Conservation (phyloP, 352 stramenopile species). For the Phytophthora cactorum region DNA sequence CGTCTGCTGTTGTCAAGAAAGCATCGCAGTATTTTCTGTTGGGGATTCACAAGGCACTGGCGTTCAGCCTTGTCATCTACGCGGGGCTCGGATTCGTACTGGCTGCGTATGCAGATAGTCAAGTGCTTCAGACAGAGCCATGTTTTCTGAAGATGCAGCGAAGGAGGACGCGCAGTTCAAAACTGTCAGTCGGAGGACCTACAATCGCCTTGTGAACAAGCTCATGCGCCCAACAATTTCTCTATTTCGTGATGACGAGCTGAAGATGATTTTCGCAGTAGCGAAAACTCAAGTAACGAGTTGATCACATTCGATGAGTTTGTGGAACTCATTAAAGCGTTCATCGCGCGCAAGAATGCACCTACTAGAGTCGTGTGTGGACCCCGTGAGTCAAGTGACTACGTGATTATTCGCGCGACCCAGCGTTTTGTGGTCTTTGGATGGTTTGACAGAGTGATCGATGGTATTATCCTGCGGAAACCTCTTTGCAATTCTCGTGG, state of each 20-base stretch:
- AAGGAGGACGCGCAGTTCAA: not conserved
- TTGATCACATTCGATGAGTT: not conserved
- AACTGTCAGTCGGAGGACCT: not conserved
- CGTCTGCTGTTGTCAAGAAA: not conserved
- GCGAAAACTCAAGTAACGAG: not conserved
- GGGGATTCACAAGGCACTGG: constrained; percentile 2
- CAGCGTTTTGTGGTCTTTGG: not conserved
- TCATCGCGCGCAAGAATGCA: constrained; percentile 1
- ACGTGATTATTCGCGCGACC: not conserved
- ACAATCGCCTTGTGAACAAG: constrained; percentile 3
- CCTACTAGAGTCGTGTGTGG: not conserved
- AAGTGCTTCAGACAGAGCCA: not conserved
- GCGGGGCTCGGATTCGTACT: not conserved
- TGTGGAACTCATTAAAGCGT: not conserved
- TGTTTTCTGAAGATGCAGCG: not conserved
- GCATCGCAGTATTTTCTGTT: constrained; percentile 1
- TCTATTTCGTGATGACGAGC: not conserved
- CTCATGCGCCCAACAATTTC: not conserved
- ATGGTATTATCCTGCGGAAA: not conserved
- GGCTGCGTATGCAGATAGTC: not conserved
- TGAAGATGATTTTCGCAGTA: not conserved
- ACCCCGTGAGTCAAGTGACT: not conserved
- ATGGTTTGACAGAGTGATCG: not conserved
- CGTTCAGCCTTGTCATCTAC: constrained; percentile 1
- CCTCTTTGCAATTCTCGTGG: constrained; percentile 1